Percentiles rank a stretch among this genome's conserved stretches.
phyloP scores from a whole-genome alignment of 2,329 filamentous ascomycete species.

The Dothistroma septosporum region DNA sequence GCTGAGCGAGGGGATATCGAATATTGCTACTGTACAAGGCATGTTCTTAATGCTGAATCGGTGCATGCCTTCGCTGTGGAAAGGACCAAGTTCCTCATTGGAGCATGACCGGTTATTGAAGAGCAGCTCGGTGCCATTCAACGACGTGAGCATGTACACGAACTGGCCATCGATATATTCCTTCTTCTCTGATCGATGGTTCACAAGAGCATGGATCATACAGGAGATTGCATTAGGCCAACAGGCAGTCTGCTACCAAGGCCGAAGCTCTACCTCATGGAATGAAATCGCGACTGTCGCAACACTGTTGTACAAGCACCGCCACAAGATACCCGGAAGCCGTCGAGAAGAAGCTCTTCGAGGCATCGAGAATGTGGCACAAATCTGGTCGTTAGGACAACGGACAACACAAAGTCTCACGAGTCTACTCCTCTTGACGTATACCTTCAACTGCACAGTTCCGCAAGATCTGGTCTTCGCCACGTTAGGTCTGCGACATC shows the following conservation, averaged over 20 bases:
- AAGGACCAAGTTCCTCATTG: too few species aligned
- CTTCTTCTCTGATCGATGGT: slow-evolving; percentile 5
- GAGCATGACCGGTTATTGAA: too few species aligned
- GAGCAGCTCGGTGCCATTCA: too few species aligned
- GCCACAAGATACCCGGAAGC: slow-evolving; percentile 2
- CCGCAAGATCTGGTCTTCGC: slow-evolving; percentile 13
- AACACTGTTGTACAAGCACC: slow-evolving; percentile 9
- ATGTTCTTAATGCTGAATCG: too few species aligned
- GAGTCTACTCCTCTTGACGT: slow-evolving; percentile 5
- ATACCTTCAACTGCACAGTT: slow-evolving; percentile 9
- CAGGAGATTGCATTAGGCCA: slow-evolving; percentile 14
- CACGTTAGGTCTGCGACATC: slow-evolving; percentile 9
- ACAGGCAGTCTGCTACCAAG: slow-evolving; percentile 10
- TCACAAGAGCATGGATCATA: slow-evolving; percentile 14
- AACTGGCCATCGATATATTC: slow-evolving; percentile 5
- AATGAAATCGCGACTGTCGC: slow-evolving; percentile 5
- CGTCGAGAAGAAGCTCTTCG: slow-evolving; percentile 3
- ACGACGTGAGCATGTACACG: too few species aligned
- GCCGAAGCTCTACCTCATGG: slow-evolving; percentile 6
- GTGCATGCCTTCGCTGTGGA: too few species aligned
- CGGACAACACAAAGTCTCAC: slow-evolving; percentile 11
- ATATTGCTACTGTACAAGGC: too few species aligned
- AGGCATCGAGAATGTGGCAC: slow-evolving; percentile 10
- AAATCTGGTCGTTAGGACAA: slow-evolving; percentile 5
- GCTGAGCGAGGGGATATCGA: too few species aligned